Evolutionary conservation across 495 filamentous ascomycete genomes (phyloP).

Genomic region (Aspergillus egyptiacus): DNA sequence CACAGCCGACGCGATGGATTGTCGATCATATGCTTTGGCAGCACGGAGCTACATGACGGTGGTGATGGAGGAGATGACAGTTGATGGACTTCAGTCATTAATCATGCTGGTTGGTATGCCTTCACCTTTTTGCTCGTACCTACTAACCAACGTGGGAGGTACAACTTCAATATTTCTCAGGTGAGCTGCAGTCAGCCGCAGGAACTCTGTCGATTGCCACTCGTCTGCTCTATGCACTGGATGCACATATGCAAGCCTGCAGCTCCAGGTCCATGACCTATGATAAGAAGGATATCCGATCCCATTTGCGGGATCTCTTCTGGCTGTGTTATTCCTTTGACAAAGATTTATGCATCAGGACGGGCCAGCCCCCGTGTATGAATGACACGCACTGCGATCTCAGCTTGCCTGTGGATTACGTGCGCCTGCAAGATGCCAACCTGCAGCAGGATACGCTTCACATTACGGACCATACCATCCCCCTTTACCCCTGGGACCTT

Average conservation of each 20-base stretch:
- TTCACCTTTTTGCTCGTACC: not conserved
- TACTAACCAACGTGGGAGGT: slow-evolving; percentile 3
- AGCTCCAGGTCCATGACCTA: not conserved
- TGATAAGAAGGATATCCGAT: not conserved
- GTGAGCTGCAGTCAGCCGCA: slow-evolving; percentile 15
- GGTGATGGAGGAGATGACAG: slow-evolving; percentile 15
- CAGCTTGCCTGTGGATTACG: slow-evolving; percentile 24
- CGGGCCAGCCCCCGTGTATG: slow-evolving; percentile 35
- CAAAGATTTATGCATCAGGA: slow-evolving; percentile 35
- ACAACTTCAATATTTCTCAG: slow-evolving; percentile 17
- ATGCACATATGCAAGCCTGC: slow-evolving; percentile 12
- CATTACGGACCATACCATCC: slow-evolving; percentile 18
- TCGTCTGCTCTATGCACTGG: slow-evolving; percentile 15
- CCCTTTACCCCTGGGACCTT: slow-evolving; percentile 30
- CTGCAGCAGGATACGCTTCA: not conserved
- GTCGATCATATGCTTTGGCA: slow-evolving; percentile 10
- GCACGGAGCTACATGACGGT: slow-evolving; percentile 3
- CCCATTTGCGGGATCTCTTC: slow-evolving; percentile 33
- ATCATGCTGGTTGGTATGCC: slow-evolving; percentile 17
- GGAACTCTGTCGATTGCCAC: slow-evolving; percentile 14
- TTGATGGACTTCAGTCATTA: slow-evolving; percentile 14
- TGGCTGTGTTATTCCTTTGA: slow-evolving; percentile 40
- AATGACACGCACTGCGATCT: slow-evolving; percentile 35
- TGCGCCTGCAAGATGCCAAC: slow-evolving; percentile 16
- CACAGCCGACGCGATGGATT: slow-evolving; percentile 11